Base-by-base conservation (phyloP, 225 moss, liverwort and hornwort species). In the Antitrichia curtipendula region DNA sequence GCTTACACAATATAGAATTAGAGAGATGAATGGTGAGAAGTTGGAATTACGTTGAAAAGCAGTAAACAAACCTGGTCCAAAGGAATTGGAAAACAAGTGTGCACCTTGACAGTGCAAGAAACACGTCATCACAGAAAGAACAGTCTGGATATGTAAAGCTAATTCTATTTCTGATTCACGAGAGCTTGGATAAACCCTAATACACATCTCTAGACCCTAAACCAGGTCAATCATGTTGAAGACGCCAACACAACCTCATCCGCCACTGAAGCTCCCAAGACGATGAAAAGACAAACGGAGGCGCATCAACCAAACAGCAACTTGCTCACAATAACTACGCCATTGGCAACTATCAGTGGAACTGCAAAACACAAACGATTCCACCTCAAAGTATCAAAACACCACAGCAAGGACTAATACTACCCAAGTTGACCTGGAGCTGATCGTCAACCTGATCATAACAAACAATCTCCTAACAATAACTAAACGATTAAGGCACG, bases 291-390 rank as follows among this genome's bases (percentile, higher is more conserved):
- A 78, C 43, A 80, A 66, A 45, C 27, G n/a, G 75, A 66, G 32
- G 62, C 85, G 5, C 66, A 85, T 90, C 90, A 93, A 68, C 88
- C 90, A 87, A 91, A 91, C 63, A 91, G 82, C 61, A 93, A 32
- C 84, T 91, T 93, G 83, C 82, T 89, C 80, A 90, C 91, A 76
- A 91, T 93, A 56, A 90, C 93, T 43, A 93, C 65, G 59, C 90
- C 87, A 80, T 93, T 91, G 70, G 89, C 87, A 76, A 85, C 86
- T 75, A 93, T 89, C 79, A 93, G 87, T 75, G 93, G 93, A 85
- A 93, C 93, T 93, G 89, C 92, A 88, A 88, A 74, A 88, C 56
- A 88, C 82, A 80, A 71, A 86, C 52, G 20, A 61, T 34, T 57
- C 78, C 76, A 85, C 65, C 53, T 72, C 34, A 88, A 66, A 58